A percentile compares a stretch with the other conserved stretches of the same genome.
phyloP scores from a whole-genome alignment of 164 flowering plant species.

The Stephania japonica region DNA sequence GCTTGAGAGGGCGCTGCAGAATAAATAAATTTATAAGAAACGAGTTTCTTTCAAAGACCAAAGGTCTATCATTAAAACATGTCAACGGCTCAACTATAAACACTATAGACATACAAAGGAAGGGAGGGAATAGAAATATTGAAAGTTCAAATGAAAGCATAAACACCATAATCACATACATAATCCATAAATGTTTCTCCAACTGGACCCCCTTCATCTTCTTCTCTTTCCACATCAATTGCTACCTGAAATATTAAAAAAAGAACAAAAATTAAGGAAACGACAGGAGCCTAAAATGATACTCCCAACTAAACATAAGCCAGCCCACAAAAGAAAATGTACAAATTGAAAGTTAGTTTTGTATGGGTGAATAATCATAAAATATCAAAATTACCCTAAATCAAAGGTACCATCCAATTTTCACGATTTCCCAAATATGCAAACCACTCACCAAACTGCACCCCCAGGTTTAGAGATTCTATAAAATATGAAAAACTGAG shows the following conservation, averaged over 20 bases:
- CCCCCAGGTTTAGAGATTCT: no score
- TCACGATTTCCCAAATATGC: no score
- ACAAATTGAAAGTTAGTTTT: no score
- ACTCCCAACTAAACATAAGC: not conserved
- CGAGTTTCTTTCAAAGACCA: not conserved
- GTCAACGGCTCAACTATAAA: not conserved
- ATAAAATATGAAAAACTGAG: no score
- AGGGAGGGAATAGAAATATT: not conserved
- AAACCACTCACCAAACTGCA: no score
- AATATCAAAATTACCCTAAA: no score
- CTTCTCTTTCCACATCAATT: slow-evolving; percentile 88
- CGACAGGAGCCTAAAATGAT: not conserved
- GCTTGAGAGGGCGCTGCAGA: slow-evolving; percentile 80
- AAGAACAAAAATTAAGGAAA: not conserved
- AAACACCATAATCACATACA: slow-evolving; percentile 35
- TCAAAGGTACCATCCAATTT: no score
- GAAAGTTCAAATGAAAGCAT: not conserved
- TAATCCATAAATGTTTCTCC: slow-evolving; percentile 98
- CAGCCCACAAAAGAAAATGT: not conserved
- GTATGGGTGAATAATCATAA: no score
- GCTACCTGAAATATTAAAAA: slow-evolving; percentile 52
- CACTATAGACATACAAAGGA: not conserved
- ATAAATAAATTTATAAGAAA: slow-evolving; percentile 5
- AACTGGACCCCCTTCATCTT: slow-evolving; percentile 82
- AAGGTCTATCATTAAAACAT: not conserved